Conservation (phyloP, 1,284 basidiomycete genomes). For the Microbotryomycetes sp. region DNA sequence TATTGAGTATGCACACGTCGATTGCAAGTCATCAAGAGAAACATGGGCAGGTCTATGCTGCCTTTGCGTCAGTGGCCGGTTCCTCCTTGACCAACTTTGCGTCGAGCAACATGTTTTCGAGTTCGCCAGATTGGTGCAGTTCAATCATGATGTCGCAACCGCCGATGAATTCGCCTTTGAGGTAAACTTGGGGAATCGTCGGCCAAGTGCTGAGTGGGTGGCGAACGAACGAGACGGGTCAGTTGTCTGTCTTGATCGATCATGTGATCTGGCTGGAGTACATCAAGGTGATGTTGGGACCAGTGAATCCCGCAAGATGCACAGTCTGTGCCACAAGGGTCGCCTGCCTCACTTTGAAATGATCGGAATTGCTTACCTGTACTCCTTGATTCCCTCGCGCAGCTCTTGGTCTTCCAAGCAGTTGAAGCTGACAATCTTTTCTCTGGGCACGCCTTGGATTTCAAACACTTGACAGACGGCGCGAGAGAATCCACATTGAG, state of each 20-base stretch:
- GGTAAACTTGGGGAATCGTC: slow-evolving; percentile 91
- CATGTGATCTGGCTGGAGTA: no score
- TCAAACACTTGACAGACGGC: slow-evolving; percentile 87
- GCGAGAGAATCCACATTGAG: slow-evolving; percentile 81
- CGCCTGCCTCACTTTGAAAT: no score
- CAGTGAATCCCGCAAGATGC: no score
- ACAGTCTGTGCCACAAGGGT: no score
- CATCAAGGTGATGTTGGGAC: no score
- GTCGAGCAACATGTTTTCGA: slow-evolving; percentile 73
- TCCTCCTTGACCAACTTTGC: slow-evolving; percentile 55
- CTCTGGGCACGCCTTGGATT: slow-evolving; percentile 69
- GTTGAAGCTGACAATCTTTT: slow-evolving; percentile 69
- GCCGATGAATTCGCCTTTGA: slow-evolving; percentile 91
- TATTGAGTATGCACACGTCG: no score
- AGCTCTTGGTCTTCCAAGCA: slow-evolving; percentile 81
- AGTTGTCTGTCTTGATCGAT: no score
- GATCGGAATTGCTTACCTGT: no score
- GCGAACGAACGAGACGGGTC: background rate
- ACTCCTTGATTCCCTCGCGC: slow-evolving; percentile 83
- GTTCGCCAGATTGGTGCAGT: slow-evolving; percentile 95
- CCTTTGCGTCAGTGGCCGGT: background rate
- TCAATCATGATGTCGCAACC: slow-evolving; percentile 91
- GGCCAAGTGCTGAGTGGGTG: slow-evolving; percentile 73
- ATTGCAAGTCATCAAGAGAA: background rate
- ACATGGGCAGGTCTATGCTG: background rate